These are phyloP conservation scores for Ustilago bromivora DNA, from an alignment of 1,284 basidiomycete species.

Conservation along the genomic window DNA sequence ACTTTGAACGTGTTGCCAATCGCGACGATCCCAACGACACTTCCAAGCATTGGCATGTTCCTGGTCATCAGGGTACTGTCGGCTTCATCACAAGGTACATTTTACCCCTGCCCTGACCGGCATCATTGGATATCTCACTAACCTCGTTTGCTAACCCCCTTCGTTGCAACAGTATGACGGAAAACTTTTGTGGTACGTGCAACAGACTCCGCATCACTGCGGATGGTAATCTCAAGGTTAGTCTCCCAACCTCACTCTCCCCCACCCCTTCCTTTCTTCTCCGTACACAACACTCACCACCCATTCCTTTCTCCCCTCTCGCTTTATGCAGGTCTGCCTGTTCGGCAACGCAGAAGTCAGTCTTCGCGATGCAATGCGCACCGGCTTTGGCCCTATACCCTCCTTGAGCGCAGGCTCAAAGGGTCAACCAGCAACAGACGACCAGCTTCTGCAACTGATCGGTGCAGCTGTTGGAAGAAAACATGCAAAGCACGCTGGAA, in stretches of 20 bases:
- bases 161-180: slow-evolving; percentile 72
- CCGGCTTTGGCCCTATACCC: slow-evolving; percentile 35
- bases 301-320: background rate
- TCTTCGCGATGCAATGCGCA: slow-evolving; percentile 80
- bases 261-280: background rate
- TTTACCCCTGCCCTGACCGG: background rate
- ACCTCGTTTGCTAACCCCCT: background rate
- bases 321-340: slow-evolving; percentile 73
- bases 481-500: slow-evolving; percentile 80
- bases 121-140: background rate
- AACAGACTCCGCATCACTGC: slow-evolving; percentile 85
- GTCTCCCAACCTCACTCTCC: slow-evolving; percentile 14
- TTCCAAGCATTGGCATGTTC: slow-evolving; percentile 81
- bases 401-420: slow-evolving; percentile 30
- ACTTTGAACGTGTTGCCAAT: slow-evolving; percentile 38
- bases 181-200: slow-evolving; percentile 88
- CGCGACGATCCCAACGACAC: slow-evolving; percentile 81
- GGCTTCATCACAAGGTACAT: slow-evolving; percentile 78
- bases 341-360: slow-evolving; percentile 88
- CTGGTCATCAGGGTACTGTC: slow-evolving; percentile 79
- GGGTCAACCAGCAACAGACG: slow-evolving; percentile 72
- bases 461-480: slow-evolving; percentile 79
- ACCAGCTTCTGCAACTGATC: slow-evolving; percentile 76
- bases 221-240: slow-evolving; percentile 88
- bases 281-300: background rate